Evolutionary conservation across 2,329 filamentous ascomycete genomes (phyloP).

Genomic region (Parastagonospora avenae): DNA sequence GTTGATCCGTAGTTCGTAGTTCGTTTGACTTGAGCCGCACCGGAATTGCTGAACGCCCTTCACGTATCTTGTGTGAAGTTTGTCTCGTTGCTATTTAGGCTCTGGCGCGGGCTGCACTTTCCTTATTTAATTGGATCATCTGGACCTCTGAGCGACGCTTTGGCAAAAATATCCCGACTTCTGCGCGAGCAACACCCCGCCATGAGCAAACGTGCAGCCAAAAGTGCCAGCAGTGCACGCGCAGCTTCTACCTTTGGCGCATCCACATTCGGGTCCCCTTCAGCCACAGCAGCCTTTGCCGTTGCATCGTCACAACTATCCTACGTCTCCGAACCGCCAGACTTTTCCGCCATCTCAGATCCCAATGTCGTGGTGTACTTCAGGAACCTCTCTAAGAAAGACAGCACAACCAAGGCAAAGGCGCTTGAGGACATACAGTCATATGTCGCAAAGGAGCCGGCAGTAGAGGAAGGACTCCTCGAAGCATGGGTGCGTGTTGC

Average conservation of each 20-base stretch:
- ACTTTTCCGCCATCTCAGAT: constrained; percentile 77
- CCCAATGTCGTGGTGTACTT: constrained; percentile 85
- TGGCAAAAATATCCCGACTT: background rate
- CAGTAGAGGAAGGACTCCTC: constrained; percentile 77
- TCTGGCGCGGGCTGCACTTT: background rate
- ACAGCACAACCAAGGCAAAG: constrained; percentile 88
- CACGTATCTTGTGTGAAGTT: too few species aligned
- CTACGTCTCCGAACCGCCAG: constrained; percentile 84
- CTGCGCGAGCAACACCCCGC: constrained; percentile 9
- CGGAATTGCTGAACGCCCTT: too few species aligned
- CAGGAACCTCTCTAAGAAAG: constrained; percentile 91
- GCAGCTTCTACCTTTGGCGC: constrained; percentile 55
- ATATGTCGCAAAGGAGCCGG: constrained; percentile 64
- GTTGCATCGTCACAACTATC: constrained; percentile 69
- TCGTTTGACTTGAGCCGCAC: too few species aligned
- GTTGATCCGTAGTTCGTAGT: too few species aligned
- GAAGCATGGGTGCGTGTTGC: constrained; percentile 77
- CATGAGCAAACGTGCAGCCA: constrained; percentile 67
- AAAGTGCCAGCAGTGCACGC: constrained; percentile 67
- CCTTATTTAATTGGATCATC: background rate
- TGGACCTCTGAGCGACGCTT: background rate
- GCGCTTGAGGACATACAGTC: constrained; percentile 83
- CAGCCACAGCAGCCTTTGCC: constrained; percentile 31
- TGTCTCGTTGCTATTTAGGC: too few species aligned
- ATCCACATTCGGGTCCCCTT: constrained; percentile 38